Conservation (phyloP, 768 basidiomycete species). For the Lanmaoa pseudosensibilis region DNA sequence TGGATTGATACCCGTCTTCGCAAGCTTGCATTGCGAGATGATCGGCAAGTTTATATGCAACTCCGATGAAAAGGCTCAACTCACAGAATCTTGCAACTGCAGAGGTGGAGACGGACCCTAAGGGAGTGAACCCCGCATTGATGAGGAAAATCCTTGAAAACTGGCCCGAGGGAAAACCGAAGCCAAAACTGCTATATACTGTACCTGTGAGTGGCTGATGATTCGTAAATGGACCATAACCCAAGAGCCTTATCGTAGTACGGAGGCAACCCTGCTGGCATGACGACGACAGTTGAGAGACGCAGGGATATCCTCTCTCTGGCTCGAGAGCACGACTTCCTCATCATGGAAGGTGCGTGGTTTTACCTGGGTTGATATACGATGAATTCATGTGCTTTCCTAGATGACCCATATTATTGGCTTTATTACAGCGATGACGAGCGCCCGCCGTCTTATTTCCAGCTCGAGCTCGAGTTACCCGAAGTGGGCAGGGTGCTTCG, state of each 20-base stretch:
- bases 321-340: slow-evolving; percentile 63
- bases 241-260: slow-evolving; percentile 39
- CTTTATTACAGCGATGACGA: slow-evolving; percentile 62
- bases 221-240: not conserved
- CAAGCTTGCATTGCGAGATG: slow-evolving; percentile 48
- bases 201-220: slow-evolving; percentile 48
- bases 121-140: slow-evolving; percentile 58
- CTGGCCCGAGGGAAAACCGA: slow-evolving; percentile 66
- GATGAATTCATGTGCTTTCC: not conserved
- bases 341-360: slow-evolving; percentile 70
- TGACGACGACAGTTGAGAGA: slow-evolving; percentile 63
- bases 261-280: slow-evolving; percentile 80
- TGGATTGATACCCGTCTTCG: slow-evolving; percentile 62
- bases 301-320: slow-evolving; percentile 63
- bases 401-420: slow-evolving; percentile 70
- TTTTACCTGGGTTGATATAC: not conserved
- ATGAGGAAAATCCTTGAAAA: slow-evolving; percentile 60
- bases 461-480: slow-evolving; percentile 61
- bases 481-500: slow-evolving; percentile 74
- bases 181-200: slow-evolving; percentile 74
- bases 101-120: slow-evolving; percentile 72
- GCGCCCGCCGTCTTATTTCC: slow-evolving; percentile 72
- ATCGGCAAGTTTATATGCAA: slow-evolving; percentile 42
- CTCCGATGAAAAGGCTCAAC: not conserved
- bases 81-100: slow-evolving; percentile 4